Percentiles rank a stretch among this genome's conserved stretches.
Conservation (phyloP, 306 rosid genomes). For the Bauhinia variegata region DNA sequence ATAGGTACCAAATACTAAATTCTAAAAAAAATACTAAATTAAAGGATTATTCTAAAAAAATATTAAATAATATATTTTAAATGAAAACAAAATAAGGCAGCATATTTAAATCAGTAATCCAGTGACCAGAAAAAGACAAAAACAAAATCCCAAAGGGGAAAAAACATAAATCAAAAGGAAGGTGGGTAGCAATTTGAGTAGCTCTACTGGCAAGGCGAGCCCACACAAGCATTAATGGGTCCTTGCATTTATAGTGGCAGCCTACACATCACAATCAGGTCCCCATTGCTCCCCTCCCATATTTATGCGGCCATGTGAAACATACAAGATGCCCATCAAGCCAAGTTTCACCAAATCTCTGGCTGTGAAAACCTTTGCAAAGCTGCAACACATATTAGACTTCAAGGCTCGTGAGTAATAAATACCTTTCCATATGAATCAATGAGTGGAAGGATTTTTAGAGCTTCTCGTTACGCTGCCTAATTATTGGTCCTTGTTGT, state of each 20-base stretch:
- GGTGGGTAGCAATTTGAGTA: not conserved
- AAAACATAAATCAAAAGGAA: not conserved
- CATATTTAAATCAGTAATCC: no score
- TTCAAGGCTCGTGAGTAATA: no score
- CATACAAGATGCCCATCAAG: conserved; percentile 12
- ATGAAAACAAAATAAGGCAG: no score
- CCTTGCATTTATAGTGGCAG: not conserved
- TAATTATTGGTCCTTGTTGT: not conserved
- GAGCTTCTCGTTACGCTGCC: not conserved
- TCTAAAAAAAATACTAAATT: no score
- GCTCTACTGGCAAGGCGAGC: conserved; percentile 15
- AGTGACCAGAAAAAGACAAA: no score
- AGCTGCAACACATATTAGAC: not conserved
- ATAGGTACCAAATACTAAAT: no score
- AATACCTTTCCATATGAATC: no score
- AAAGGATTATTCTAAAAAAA: no score
- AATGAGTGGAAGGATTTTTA: not conserved
- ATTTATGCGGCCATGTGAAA: conserved; percentile 6
- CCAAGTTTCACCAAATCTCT: conserved; percentile 27
- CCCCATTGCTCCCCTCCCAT: not conserved
- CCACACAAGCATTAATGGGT: not conserved
- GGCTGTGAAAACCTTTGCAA: conserved; percentile 5
- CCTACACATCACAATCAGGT: not conserved
- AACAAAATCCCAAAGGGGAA: no score
- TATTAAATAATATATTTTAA: no score